phyloP scores from a whole-genome alignment of 106 monocot genomes.

The Ottelia alismoides region DNA sequence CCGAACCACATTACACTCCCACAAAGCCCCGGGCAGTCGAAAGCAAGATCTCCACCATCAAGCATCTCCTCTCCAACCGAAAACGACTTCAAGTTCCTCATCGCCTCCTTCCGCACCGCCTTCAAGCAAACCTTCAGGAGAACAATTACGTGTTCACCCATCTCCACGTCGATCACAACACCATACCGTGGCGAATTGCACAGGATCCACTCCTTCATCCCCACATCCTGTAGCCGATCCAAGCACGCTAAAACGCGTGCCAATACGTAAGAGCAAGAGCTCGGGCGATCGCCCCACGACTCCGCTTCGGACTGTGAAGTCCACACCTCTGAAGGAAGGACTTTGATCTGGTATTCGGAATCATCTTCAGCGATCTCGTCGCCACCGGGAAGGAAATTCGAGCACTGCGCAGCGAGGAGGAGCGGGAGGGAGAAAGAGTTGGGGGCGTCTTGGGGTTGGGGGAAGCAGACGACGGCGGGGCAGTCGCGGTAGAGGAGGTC shows the following conservation, averaged over 20 bases:
- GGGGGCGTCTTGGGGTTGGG: conserved; percentile 16
- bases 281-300: conserved; percentile 40
- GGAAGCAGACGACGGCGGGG: conserved; percentile 57
- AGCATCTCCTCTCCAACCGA: conserved; percentile 14
- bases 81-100: conserved; percentile 13
- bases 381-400: conserved; percentile 21
- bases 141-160: conserved; percentile 63
- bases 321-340: conserved; percentile 80
- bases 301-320: conserved; percentile 40
- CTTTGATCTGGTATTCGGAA: not conserved
- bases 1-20: conserved; percentile 55
- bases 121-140: conserved; percentile 72
- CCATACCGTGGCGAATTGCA: conserved; percentile 49
- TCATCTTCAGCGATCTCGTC: not conserved
- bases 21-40: conserved; percentile 47
- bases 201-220: conserved; percentile 55
- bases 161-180: conserved; percentile 43
- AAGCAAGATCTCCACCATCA: conserved; percentile 17
- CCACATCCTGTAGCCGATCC: conserved; percentile 7
- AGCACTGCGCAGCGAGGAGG: conserved; percentile 40
- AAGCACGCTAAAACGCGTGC: conserved; percentile 23
- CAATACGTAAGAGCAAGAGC: conserved; percentile 35
- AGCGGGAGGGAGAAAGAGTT: conserved; percentile 47
- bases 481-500: conserved; percentile 68
- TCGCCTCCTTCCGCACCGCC: conserved; percentile 40